A percentile compares a stretch with the other conserved stretches of the same genome.
Conservation (phyloP, 164 flowering plant genomes). For the Hamamelis virginiana region DNA sequence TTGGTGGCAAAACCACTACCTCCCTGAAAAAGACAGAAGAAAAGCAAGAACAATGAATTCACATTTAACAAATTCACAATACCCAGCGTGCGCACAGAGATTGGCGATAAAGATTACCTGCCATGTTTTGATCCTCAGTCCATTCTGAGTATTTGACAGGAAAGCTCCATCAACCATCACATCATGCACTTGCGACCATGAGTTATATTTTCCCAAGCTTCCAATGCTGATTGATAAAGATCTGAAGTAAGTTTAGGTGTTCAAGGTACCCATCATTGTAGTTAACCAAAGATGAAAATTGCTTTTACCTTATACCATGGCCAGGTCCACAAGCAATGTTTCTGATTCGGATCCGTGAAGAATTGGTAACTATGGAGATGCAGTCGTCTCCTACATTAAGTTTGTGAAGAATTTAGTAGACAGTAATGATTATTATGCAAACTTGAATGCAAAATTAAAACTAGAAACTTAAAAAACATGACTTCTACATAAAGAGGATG, state of each 20-base stretch:
- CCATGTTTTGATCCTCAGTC: constrained; percentile 93
- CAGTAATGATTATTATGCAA: constrained; percentile 1
- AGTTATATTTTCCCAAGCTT: constrained; percentile 69
- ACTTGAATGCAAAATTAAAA: neutral
- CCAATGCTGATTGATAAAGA: constrained; percentile 57
- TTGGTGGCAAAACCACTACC: constrained; percentile 68
- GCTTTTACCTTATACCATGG: constrained; percentile 87
- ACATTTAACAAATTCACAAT: no score
- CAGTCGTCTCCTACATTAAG: constrained; percentile 86
- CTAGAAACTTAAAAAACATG: no score
- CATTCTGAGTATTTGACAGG: constrained; percentile 72
- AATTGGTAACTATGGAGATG: constrained; percentile 77
- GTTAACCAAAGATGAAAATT: neutral
- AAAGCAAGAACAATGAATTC: neutral
- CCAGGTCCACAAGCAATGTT: constrained; percentile 78
- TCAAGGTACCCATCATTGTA: neutral
- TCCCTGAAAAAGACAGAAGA: constrained; percentile 52
- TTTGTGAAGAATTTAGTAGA: constrained; percentile 2
- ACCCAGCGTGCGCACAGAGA: neutral
- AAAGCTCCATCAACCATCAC: constrained; percentile 59
- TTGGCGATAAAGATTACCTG: constrained; percentile 47
- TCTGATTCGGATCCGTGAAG: constrained; percentile 58
- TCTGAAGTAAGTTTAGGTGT: constrained; percentile 5
- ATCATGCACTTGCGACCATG: constrained; percentile 53
- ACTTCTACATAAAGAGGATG: no score